Percentiles rank a stretch among this genome's conserved stretches.
These are phyloP conservation scores for Sugiyamaella mastotermitis DNA, from an alignment of 805 yeast species.

Conservation along the genomic window DNA sequence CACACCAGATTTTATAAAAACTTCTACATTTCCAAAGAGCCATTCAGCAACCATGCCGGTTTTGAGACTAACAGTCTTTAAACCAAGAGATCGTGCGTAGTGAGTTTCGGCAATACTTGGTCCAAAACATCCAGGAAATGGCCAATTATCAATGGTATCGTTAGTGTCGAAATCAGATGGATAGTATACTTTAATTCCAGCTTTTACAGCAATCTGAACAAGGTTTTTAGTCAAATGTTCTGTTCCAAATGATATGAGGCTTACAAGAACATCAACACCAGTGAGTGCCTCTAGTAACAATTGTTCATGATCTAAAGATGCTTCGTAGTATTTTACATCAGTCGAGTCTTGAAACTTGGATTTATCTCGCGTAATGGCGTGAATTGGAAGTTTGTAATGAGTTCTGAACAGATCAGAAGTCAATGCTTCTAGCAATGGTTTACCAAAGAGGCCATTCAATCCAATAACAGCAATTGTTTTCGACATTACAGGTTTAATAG, in stretches of 20 bases:
- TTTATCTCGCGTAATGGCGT: slow-evolving; percentile 6
- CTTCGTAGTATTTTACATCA: slow-evolving; percentile 1
- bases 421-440: slow-evolving; percentile 6
- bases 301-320: not conserved
- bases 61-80: no score
- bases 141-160: slow-evolving; percentile 9
- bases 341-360: not conserved
- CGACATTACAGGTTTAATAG: slow-evolving; percentile 12
- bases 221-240: slow-evolving; percentile 27
- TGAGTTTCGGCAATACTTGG: no score
- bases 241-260: slow-evolving; percentile 29
- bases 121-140: no score
- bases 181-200: slow-evolving; percentile 44
- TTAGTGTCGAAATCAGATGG: slow-evolving; percentile 60
- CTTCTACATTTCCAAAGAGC: no score
- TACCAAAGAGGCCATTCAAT: slow-evolving; percentile 4
- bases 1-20: not conserved
- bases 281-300: slow-evolving; percentile 28
- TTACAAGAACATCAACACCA: slow-evolving; percentile 48
- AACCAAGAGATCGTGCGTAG: no score
- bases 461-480: slow-evolving; percentile 9
- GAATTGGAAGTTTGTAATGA: slow-evolving; percentile 7
- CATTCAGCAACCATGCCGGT: no score
- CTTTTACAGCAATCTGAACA: slow-evolving; percentile 26
- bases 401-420: slow-evolving; percentile 1